Conservation (phyloP, 2,329 filamentous ascomycete genomes). For the Microcera coccophila region DNA sequence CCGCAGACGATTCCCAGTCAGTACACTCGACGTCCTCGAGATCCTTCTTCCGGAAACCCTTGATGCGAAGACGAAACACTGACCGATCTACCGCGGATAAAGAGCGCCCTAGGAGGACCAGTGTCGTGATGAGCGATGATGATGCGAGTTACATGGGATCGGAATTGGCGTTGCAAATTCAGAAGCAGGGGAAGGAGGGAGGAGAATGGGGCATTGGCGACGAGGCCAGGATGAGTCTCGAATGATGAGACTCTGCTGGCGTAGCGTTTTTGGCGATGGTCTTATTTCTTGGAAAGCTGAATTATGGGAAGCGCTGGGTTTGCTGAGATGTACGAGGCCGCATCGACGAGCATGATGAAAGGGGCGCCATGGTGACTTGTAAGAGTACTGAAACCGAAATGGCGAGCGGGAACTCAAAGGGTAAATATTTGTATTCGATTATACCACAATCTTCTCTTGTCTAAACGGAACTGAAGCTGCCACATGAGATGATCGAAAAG, state of each 20-base stretch:
- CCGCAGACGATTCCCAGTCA: conserved; percentile 42
- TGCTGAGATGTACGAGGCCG: background rate
- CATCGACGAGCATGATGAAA: background rate
- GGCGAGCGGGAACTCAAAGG: no score
- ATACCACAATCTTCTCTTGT: background rate
- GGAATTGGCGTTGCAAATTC: conserved; percentile 49
- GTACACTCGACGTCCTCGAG: conserved; percentile 47
- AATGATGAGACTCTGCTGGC: conserved; percentile 32
- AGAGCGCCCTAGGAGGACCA: conserved; percentile 38
- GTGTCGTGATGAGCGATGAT: conserved; percentile 43
- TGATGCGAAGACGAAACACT: conserved; percentile 38
- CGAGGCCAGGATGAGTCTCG: conserved; percentile 77
- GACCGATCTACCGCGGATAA: conserved; percentile 34
- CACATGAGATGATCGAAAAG: background rate
- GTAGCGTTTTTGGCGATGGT: background rate
- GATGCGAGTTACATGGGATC: conserved; percentile 39
- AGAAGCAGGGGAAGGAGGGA: conserved; percentile 52
- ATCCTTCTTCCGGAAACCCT: conserved; percentile 41
- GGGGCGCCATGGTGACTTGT: background rate
- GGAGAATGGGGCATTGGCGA: conserved; percentile 76
- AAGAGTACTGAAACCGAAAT: conserved; percentile 5
- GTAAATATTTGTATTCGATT: background rate
- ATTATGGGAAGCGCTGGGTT: background rate
- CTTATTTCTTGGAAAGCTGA: background rate
- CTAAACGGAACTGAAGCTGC: background rate